Evolutionary conservation across 2,329 filamentous ascomycete species (phyloP), one percentile per base, ranked within the genome.

Genomic region (Epichloe amarillans): DNA sequence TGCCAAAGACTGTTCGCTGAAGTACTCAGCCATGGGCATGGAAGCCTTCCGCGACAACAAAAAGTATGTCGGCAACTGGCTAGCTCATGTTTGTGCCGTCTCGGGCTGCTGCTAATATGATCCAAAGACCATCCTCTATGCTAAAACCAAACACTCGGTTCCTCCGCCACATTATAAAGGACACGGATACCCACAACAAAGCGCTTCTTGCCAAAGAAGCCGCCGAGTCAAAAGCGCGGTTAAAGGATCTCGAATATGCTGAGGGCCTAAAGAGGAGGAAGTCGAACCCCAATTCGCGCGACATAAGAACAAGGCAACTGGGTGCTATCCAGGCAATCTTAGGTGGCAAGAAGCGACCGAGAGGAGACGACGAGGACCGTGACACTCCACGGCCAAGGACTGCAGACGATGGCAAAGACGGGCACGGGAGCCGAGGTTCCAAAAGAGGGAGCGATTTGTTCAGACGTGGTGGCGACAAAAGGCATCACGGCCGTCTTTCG

Each of bases 111-210:
- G 43, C 40, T 50, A 21, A 47, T 10, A 21, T 38, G 3, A 8
- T 49, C 53, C 49, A 52, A 66, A 88, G 80, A 61, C 79, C 82
- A 52, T 68, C 77, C 44, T 77, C 78, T 57, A 79, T 83, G 55
- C 88, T 87, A 1, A 96, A 91, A 64, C 90, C 91, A 3, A 97
- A 98, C 61, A 96, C 87, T 0, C 79, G 86, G 36, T 97, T 97
- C 63, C 71, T 98, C 41, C 83, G 83, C 52, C 85, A 93, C 60
- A 86, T 97, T 51, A 88, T 98, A 54, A 85, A 84, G 55, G 86
- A 93, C 57, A 94, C 88, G 8, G 86, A 94, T 59, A 84, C 69
- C 50, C 91, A 98, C 68, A 98, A 98, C 75, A 82, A 86, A 23
- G 86, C 88, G 1, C 73, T 97, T 33, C 79, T 88, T 17, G 87